Evolutionary conservation across 164 flowering plant genomes (phyloP).

Genomic region (Chimonanthus praecox): DNA sequence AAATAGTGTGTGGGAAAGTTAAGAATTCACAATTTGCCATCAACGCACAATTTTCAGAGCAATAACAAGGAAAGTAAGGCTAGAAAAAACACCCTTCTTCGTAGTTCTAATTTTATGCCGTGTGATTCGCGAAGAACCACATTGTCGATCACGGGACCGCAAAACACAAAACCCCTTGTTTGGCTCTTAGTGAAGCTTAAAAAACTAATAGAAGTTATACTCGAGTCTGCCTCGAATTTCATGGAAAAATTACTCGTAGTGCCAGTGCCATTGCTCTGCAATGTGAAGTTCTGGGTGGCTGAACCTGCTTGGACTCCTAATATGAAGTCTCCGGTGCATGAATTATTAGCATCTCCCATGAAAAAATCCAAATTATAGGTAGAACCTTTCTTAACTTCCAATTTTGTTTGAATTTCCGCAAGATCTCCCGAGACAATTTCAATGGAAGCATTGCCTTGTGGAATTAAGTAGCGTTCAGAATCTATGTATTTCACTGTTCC

Average conservation of each 20-base stretch:
- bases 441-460: slow-evolving; percentile 44
- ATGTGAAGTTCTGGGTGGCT: slow-evolving; percentile 23
- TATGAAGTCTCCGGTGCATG: slow-evolving; percentile 32
- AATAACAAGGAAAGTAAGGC: slow-evolving; percentile 8
- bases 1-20: too few relatives aligned
- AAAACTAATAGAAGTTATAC: slow-evolving; percentile 29
- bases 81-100: slow-evolving; percentile 6
- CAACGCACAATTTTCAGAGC: background rate
- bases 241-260: slow-evolving; percentile 24
- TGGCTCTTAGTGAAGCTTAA: slow-evolving; percentile 27
- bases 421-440: slow-evolving; percentile 34
- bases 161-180: slow-evolving; percentile 30
- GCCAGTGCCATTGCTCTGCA: slow-evolving; percentile 39
- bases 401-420: slow-evolving; percentile 31
- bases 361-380: slow-evolving; percentile 29
- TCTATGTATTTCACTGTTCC: slow-evolving; percentile 49
- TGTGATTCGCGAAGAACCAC: slow-evolving; percentile 28
- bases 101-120: slow-evolving; percentile 13
- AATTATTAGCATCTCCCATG: slow-evolving; percentile 45
- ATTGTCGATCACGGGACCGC: slow-evolving; percentile 46
- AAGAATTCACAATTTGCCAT: too few relatives aligned
- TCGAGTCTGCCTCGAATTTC: slow-evolving; percentile 31
- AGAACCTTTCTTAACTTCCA: slow-evolving; percentile 19
- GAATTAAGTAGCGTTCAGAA: slow-evolving; percentile 38
- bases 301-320: slow-evolving; percentile 42